Percentiles rank a stretch among this genome's conserved stretches.
Conservation (phyloP, 352 stramenopile genomes). For the Phytophthora foliorum region DNA sequence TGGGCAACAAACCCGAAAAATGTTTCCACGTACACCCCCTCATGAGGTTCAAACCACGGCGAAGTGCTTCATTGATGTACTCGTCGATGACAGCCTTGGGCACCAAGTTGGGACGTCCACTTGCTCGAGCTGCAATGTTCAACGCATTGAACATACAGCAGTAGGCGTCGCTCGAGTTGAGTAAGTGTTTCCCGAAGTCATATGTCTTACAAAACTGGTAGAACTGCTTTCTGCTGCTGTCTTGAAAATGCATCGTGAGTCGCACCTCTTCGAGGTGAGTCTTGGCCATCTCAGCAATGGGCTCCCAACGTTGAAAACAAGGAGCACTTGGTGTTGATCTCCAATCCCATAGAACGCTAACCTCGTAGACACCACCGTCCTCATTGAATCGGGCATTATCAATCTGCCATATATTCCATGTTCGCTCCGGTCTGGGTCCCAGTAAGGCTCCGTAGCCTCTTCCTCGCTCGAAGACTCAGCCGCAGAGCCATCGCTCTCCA, state of each 20-base stretch:
- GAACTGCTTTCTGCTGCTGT: background rate
- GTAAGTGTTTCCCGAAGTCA: background rate
- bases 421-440: background rate
- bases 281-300: background rate
- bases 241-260: background rate
- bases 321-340: background rate
- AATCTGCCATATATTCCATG: constrained; percentile 5
- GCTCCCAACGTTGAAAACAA: background rate
- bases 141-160: background rate
- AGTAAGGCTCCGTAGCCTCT: too few species aligned
- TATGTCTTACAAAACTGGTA: background rate
- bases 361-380: background rate
- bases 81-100: background rate
- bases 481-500: background rate
- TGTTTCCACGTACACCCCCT: too few species aligned
- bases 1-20: too few species aligned
- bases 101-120: background rate
- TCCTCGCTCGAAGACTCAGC: too few species aligned
- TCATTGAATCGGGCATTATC: background rate
- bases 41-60: too few species aligned
- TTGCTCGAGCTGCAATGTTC: background rate
- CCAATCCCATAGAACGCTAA: constrained; percentile 2
- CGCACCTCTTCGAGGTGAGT: background rate
- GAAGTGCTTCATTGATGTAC: background rate
- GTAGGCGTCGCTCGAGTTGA: background rate